A percentile compares a stretch with the other conserved stretches of the same genome.
Conservation (phyloP, 306 rosid species). For the Mimosa pudica region DNA sequence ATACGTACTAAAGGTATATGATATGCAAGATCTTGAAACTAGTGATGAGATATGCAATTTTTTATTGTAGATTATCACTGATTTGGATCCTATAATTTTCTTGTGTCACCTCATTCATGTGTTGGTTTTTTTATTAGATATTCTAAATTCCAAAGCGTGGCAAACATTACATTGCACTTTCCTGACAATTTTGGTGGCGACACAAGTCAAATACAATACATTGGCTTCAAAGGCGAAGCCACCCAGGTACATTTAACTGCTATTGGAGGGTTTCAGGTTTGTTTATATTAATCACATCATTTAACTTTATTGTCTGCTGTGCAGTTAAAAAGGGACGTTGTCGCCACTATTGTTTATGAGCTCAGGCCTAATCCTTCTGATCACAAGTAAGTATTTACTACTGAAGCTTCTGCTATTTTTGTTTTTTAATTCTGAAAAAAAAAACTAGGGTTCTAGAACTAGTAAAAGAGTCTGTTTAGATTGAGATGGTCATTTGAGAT, state of each 20-base stretch:
- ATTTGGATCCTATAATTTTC: constrained; percentile 22
- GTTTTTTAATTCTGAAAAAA: constrained; percentile 6
- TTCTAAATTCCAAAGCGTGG: constrained; percentile 94
- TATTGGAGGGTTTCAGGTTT: constrained; percentile 15
- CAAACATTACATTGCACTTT: constrained; percentile 88
- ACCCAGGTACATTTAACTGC: constrained; percentile 69
- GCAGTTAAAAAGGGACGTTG: constrained; percentile 90
- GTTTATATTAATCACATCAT: constrained; percentile 26
- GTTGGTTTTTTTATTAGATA: constrained; percentile 52
- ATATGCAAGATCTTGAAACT: constrained; percentile 8
- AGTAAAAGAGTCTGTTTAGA: background rate
- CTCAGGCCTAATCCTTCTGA: constrained; percentile 96
- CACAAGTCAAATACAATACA: constrained; percentile 76
- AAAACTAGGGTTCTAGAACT: constrained; percentile 19
- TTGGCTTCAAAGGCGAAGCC: constrained; percentile 98
- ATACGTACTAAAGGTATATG: background rate
- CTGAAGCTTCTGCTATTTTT: constrained; percentile 23
- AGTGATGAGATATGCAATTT: constrained; percentile 5
- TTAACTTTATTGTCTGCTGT: constrained; percentile 30
- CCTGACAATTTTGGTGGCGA: constrained; percentile 91
- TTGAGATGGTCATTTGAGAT: constrained; percentile 14
- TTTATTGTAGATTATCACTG: background rate
- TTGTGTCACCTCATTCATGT: constrained; percentile 3
- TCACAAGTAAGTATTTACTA: constrained; percentile 72
- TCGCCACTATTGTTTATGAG: constrained; percentile 90